These are phyloP conservation scores for Pseudoscleropodium purum DNA, from an alignment of 225 moss, liverwort and hornwort genomes.

Conservation along the genomic window DNA sequence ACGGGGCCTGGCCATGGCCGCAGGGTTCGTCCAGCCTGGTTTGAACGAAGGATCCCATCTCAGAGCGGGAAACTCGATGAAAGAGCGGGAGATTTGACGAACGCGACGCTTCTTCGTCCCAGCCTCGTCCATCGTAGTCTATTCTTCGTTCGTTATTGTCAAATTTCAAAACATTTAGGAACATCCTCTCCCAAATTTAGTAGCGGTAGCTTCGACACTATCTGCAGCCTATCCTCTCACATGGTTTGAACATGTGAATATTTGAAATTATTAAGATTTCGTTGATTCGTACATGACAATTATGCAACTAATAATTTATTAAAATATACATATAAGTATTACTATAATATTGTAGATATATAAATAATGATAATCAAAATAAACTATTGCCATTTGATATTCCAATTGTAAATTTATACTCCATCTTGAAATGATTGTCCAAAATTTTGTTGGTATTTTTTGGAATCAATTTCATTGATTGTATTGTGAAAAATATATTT, in stretches of 20 bases:
- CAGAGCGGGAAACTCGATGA: constrained; percentile 32
- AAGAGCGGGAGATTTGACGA: constrained; percentile 36
- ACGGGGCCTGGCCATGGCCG: constrained; percentile 21
- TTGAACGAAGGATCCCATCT: constrained; percentile 16
- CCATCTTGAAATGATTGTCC: too few species aligned
- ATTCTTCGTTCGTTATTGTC: not conserved
- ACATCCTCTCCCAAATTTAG: not conserved
- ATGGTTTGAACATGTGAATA: too few species aligned
- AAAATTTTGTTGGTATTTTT: too few species aligned
- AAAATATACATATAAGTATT: not conserved
- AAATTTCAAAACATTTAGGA: not conserved
- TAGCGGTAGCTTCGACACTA: not conserved
- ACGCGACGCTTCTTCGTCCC: not conserved
- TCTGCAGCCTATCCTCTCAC: not conserved
- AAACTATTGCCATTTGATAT: not conserved
- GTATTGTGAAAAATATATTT: too few species aligned
- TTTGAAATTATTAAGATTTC: not conserved
- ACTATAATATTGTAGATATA: not conserved
- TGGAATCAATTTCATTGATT: too few species aligned
- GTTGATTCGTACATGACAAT: not conserved
- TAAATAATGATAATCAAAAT: not conserved
- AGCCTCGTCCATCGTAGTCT: not conserved
- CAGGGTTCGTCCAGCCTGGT: constrained; percentile 19
- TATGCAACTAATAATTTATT: not conserved
- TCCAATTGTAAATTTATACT: not conserved